phyloP scores from a whole-genome alignment of 2,329 filamentous ascomycete species.

The Ceratocystiopsis sp. region DNA sequence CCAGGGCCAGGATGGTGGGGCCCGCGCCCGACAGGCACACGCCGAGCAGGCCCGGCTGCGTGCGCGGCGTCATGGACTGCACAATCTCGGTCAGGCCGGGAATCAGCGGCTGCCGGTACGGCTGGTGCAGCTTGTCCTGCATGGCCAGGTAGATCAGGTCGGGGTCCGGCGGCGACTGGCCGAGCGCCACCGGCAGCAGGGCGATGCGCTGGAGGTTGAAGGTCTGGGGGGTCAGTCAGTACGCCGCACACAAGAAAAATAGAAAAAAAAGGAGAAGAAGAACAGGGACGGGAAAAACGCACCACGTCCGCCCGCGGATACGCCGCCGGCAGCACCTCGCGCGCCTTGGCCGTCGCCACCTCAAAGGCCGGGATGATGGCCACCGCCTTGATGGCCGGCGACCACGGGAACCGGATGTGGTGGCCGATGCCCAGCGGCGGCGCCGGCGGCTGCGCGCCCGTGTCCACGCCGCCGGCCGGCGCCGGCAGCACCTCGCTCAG shows the following conservation, averaged over 20 bases:
- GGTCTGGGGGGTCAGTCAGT: slow-evolving; percentile 23
- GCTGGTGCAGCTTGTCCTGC: slow-evolving; percentile 97
- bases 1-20: slow-evolving; percentile 84
- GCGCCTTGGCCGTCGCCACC: slow-evolving; percentile 82
- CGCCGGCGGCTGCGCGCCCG: slow-evolving; percentile 67
- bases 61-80: slow-evolving; percentile 72
- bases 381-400: slow-evolving; percentile 87
- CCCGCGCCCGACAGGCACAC: slow-evolving; percentile 92
- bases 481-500: slow-evolving; percentile 83
- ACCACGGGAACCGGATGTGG: slow-evolving; percentile 91
- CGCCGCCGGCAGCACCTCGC: slow-evolving; percentile 62
- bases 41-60: slow-evolving; percentile 74
- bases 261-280: too few relatives aligned
- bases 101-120: slow-evolving; percentile 81
- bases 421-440: slow-evolving; percentile 89
- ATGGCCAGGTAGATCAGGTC: slow-evolving; percentile 94
- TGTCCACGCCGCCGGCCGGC: slow-evolving; percentile 81
- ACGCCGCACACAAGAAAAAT: too few relatives aligned
- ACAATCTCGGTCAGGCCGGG: slow-evolving; percentile 84
- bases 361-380: slow-evolving; percentile 94
- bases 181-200: slow-evolving; percentile 74
- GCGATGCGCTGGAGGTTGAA: slow-evolving; percentile 95
- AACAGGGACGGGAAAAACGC: slow-evolving; percentile 17
- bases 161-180: slow-evolving; percentile 76
- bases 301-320: slow-evolving; percentile 77